Base-by-base conservation (phyloP, 768 basidiomycete genomes). In the Tulasnella sp. region DNA sequence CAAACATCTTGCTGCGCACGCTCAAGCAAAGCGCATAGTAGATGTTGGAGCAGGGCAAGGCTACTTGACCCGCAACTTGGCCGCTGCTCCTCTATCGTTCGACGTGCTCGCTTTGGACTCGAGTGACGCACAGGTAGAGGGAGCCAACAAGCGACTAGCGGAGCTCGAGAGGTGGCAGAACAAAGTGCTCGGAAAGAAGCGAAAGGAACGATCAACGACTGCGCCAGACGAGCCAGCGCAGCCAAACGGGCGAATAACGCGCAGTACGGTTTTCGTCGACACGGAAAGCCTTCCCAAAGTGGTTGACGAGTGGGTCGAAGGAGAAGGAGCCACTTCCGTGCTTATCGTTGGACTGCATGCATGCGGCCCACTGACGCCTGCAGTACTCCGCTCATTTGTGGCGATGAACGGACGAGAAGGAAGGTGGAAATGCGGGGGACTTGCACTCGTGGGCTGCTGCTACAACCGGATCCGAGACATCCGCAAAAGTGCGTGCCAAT, bases 401-500 rank as follows among this genome's bases (percentile, higher is more conserved):
- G 31, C 55, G 4, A 58, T 60, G 12, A 23, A 57, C 40, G 59
- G 35, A 21, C 19, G 17, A 19, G 40, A 56, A 43, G 36, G 45
- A 17, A 43, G 21, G 3, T 56, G 56, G 56, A 45, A 39, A n/a
- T 40, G 32, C 4, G 70, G 72, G 14, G 79, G 72, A 2, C 71
- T 77, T 0, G 74, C 84, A 40, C 73, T 80, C 6, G 84, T 86
- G 14, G 84, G 86, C 2, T 88, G 86, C 60, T 88, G 86, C 66
- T 88, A 87, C 67, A 86, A 87, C 65, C 40, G 57, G n/a, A 61
- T 84, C 61, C 75, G 86, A 70, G 68, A 71, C 29, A 68, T 74
- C 9, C 66, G 71, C 2, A 34, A 51, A 63, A 82, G 82, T 78
- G 43, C 5, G 69, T 0, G 11, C 36, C n/a, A 17, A 39, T 39